Evolutionary conservation across 1,139 yeast species (phyloP).

Genomic region (Hyphopichia burtonii): DNA sequence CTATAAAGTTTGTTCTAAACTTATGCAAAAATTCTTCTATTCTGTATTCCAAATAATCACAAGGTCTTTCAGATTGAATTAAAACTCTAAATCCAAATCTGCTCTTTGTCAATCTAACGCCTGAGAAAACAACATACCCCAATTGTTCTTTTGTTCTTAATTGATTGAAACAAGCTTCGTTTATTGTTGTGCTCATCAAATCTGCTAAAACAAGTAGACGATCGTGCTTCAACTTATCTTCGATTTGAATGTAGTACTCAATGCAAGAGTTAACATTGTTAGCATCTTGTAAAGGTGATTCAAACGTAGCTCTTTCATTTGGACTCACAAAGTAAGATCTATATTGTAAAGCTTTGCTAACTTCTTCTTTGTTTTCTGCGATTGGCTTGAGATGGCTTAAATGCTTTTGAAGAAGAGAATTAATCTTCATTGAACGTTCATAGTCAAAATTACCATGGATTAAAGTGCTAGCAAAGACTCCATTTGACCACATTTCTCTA

Average conservation of each 20-base stretch:
- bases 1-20: slow-evolving; percentile 33
- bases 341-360: slow-evolving; percentile 17
- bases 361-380: slow-evolving; percentile 37
- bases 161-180: slow-evolving; percentile 87
- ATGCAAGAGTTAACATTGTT: slow-evolving; percentile 82
- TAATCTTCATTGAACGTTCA: slow-evolving; percentile 46
- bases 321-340: slow-evolving; percentile 39
- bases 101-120: slow-evolving; percentile 48
- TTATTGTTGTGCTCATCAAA: slow-evolving; percentile 66
- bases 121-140: slow-evolving; percentile 83
- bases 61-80: slow-evolving; percentile 80
- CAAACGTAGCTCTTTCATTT: slow-evolving; percentile 47
- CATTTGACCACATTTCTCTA: slow-evolving; percentile 39
- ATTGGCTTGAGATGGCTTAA: slow-evolving; percentile 32
- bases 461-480: slow-evolving; percentile 64
- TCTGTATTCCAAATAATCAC: slow-evolving; percentile 73
- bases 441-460: slow-evolving; percentile 76
- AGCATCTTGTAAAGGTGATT: slow-evolving; percentile 56
- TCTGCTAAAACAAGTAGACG: slow-evolving; percentile 51
- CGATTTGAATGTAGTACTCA: slow-evolving; percentile 74
- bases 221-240: slow-evolving; percentile 36
- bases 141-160: slow-evolving; percentile 89
- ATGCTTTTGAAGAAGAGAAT: slow-evolving; percentile 17
- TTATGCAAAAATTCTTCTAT: slow-evolving; percentile 61
- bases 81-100: slow-evolving; percentile 35